Evolutionary conservation across 352 stramenopile species (phyloP).

Genomic region (Proteromonas lacertae): DNA sequence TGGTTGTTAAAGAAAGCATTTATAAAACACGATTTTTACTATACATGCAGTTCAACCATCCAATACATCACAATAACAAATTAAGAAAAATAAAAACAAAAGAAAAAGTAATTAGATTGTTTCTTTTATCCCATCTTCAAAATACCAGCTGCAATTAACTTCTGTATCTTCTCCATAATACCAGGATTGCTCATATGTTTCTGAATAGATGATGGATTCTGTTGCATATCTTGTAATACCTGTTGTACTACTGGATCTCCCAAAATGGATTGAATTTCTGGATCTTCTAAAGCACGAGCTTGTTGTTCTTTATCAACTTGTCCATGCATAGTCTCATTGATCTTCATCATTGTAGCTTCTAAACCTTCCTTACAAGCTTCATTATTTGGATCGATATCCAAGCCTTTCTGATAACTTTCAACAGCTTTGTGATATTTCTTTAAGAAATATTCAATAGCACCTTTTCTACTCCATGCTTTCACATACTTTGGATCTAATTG

Average conservation of each 20-base stretch:
- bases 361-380: slow-evolving; percentile 72
- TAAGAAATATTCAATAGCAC: slow-evolving; percentile 94
- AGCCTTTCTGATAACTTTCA: slow-evolving; percentile 72
- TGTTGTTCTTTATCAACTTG: slow-evolving; percentile 76
- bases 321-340: slow-evolving; percentile 32
- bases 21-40: too few relatives aligned
- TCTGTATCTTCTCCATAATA: slow-evolving; percentile 90
- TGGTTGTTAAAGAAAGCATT: too few relatives aligned
- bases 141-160: slow-evolving; percentile 86
- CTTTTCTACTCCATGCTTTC: slow-evolving; percentile 87
- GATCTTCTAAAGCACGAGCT: slow-evolving; percentile 85
- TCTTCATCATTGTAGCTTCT: slow-evolving; percentile 54
- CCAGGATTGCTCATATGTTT: slow-evolving; percentile 62
- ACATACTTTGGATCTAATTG: slow-evolving; percentile 93
- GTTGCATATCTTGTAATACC: slow-evolving; percentile 82
- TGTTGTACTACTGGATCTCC: slow-evolving; percentile 84
- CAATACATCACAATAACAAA: not conserved
- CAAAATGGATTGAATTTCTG: slow-evolving; percentile 88
- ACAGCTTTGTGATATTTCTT: slow-evolving; percentile 98
- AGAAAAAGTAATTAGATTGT: not conserved
- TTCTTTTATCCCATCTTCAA: slow-evolving; percentile 28
- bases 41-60: too few relatives aligned
- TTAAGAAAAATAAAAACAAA: slow-evolving; percentile 1
- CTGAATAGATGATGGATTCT: slow-evolving; percentile 46
- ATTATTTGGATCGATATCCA: slow-evolving; percentile 70